phyloP scores from a whole-genome alignment of 2,329 filamentous ascomycete genomes.

The Scedosporium dehoogii region DNA sequence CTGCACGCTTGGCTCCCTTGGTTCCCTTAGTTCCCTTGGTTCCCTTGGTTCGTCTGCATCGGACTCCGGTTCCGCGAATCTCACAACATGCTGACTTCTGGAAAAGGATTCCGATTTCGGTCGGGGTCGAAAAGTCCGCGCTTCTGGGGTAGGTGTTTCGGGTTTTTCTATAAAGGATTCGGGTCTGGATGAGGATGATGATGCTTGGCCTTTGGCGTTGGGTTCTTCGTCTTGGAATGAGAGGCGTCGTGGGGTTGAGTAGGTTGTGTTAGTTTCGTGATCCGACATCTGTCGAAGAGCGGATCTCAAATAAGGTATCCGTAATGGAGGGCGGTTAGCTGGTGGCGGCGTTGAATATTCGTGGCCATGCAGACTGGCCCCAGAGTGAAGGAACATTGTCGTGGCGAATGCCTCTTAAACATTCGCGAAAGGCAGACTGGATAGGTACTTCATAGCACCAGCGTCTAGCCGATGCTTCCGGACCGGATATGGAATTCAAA shows the following conservation, averaged over 20 bases:
- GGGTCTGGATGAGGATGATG: constrained; percentile 12
- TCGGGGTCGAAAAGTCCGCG: constrained; percentile 15
- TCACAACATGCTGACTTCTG: constrained; percentile 32
- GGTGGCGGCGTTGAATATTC: constrained; percentile 37
- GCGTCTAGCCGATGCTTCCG: background rate
- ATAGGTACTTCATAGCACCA: background rate
- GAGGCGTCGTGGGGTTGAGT: background rate
- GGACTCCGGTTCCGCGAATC: constrained; percentile 30
- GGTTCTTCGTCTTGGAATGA: constrained; percentile 15
- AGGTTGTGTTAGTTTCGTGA: constrained; percentile 3
- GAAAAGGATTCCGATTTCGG: constrained; percentile 29
- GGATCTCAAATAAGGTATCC: constrained; percentile 9
- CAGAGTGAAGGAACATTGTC: constrained; percentile 48
- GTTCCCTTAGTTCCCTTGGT: constrained; percentile 11
- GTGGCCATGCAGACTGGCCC: constrained; percentile 50
- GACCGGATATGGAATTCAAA: background rate
- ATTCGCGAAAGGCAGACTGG: background rate
- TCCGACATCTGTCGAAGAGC: constrained; percentile 5
- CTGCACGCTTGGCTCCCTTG: background rate
- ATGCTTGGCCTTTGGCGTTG: constrained; percentile 14
- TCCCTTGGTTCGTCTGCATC: background rate
- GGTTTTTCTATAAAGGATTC: background rate
- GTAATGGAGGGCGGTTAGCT: constrained; percentile 1
- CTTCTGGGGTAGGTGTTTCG: constrained; percentile 5
- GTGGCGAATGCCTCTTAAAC: background rate